Conservation (phyloP, 495 filamentous ascomycete genomes). For the Tuber umbilicatum region DNA sequence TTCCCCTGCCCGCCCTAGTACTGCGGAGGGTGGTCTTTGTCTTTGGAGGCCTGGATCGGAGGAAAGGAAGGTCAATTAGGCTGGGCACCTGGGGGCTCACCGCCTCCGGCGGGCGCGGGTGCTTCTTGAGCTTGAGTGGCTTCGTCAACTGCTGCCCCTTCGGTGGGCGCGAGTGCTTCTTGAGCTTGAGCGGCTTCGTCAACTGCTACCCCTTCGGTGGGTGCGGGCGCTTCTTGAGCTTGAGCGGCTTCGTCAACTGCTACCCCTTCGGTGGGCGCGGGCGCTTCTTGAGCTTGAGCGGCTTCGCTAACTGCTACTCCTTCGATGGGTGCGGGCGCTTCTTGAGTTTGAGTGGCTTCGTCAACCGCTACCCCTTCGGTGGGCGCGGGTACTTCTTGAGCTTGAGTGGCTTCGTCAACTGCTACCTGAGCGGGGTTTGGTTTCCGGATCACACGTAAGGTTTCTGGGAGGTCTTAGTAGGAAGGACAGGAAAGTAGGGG, state of each 20-base stretch:
- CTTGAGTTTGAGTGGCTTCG: not conserved
- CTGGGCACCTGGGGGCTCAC: not conserved
- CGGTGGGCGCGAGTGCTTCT: not conserved
- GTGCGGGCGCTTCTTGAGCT: not conserved
- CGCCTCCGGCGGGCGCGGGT: not conserved
- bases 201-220: not conserved
- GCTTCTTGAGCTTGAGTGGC: not conserved
- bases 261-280: not conserved
- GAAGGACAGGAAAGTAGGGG: not conserved
- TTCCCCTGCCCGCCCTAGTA: not conserved
- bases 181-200: not conserved
- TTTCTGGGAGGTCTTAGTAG: not conserved
- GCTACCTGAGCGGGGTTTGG: not conserved
- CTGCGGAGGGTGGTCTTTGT: not conserved
- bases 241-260: too few relatives aligned
- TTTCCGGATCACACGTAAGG: not conserved
- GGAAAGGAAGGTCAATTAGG: not conserved
- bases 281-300: not conserved
- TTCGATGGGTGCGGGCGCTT: not conserved
- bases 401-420: not conserved
- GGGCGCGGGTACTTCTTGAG: not conserved
- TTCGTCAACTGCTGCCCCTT: not conserved
- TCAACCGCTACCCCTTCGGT: not conserved
- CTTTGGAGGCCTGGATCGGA: not conserved
- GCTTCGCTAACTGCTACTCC: too few relatives aligned